Conservation (phyloP, 2,329 filamentous ascomycete genomes). For the Sporothrix euskadiensis region DNA sequence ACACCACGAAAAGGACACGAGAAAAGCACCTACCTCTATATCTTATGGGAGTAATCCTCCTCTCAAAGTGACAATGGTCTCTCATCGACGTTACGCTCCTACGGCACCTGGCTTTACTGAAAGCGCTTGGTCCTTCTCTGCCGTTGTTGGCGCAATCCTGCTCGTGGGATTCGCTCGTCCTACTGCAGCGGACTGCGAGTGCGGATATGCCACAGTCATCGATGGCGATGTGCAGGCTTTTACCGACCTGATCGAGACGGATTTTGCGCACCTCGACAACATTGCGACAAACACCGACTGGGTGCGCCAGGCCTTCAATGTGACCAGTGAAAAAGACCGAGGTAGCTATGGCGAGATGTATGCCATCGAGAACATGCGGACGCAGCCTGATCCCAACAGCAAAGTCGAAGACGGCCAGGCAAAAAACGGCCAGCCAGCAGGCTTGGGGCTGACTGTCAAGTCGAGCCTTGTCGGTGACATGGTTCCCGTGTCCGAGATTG, state of each 20-base stretch:
- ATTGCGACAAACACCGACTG: slow-evolving; percentile 59
- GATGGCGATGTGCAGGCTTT: slow-evolving; percentile 53
- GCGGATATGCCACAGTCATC: slow-evolving; percentile 64
- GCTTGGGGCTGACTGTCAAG: slow-evolving; percentile 59
- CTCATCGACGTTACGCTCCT: not conserved
- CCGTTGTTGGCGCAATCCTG: slow-evolving; percentile 27
- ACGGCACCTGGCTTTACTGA: not conserved
- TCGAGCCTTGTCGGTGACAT: slow-evolving; percentile 49
- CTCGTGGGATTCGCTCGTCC: slow-evolving; percentile 32
- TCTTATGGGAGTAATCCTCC: no score
- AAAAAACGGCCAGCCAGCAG: slow-evolving; percentile 48
- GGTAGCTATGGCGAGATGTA: slow-evolving; percentile 69
- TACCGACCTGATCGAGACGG: slow-evolving; percentile 69
- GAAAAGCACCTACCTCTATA: not conserved
- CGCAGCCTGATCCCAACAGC: slow-evolving; percentile 44
- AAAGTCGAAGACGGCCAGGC: slow-evolving; percentile 49
- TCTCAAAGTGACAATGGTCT: slow-evolving; percentile 10
- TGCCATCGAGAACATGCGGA: slow-evolving; percentile 56
- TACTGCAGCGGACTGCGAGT: slow-evolving; percentile 61
- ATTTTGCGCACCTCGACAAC: slow-evolving; percentile 62
- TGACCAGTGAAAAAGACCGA: slow-evolving; percentile 56
- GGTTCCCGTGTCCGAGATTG: slow-evolving; percentile 65
- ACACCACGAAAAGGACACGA: not conserved
- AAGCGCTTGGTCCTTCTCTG: slow-evolving; percentile 1
- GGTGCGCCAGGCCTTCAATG: slow-evolving; percentile 67